phyloP scores from a whole-genome alignment of 352 stramenopile genomes.

The Phytophthora pseudosyringae region DNA sequence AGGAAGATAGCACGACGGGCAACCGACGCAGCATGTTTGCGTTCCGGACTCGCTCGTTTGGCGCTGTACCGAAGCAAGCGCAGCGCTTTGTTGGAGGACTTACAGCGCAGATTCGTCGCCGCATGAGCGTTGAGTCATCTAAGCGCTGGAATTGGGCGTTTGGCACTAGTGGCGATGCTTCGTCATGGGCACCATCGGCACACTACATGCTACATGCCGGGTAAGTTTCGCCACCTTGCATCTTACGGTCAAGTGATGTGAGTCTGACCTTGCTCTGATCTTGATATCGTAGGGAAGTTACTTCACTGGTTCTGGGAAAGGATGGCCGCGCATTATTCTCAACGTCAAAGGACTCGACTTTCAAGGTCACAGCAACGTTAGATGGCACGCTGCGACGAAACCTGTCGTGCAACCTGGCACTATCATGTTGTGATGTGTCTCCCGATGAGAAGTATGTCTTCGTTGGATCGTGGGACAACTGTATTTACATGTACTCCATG shows the following conservation, averaged over 20 bases:
- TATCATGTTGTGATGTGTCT: constrained; percentile 85
- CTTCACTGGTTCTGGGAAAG: constrained; percentile 65
- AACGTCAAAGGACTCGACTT: constrained; percentile 76
- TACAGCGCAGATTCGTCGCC: constrained; percentile 76
- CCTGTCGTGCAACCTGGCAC: constrained; percentile 74
- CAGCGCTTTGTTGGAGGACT: constrained; percentile 78
- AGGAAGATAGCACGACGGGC: constrained; percentile 30
- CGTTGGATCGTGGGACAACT: constrained; percentile 83
- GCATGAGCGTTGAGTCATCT: constrained; percentile 73
- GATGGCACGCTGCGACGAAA: constrained; percentile 72
- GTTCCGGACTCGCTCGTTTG: constrained; percentile 67
- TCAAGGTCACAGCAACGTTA: constrained; percentile 75
- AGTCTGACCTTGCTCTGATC: neutral
- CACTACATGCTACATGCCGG: constrained; percentile 73
- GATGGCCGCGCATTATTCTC: constrained; percentile 75
- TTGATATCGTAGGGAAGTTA: constrained; percentile 58
- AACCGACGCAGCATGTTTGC: constrained; percentile 72
- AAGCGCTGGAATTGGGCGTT: constrained; percentile 81
- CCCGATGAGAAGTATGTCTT: constrained; percentile 86
- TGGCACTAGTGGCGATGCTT: constrained; percentile 47
- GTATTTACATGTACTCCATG: constrained; percentile 90
- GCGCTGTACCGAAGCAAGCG: constrained; percentile 72
- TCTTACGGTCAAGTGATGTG: neutral
- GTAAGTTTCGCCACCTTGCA: constrained; percentile 36
- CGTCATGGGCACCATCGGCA: constrained; percentile 69